Evolutionary conservation across 1,284 basidiomycete species (phyloP).

Genomic region (Laetiporus sulphureus): DNA sequence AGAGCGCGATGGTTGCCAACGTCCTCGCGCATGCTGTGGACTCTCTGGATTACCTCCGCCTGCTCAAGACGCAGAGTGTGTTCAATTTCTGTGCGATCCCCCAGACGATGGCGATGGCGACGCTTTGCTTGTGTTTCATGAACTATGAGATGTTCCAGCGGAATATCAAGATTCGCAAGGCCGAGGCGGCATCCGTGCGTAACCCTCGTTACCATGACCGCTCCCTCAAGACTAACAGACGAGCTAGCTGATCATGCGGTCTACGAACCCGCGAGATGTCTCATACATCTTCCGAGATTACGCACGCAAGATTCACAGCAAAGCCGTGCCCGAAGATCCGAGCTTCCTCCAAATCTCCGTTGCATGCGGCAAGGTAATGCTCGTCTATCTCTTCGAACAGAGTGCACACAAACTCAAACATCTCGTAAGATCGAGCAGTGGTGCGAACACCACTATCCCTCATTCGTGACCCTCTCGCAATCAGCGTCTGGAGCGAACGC

Average conservation of each 20-base stretch:
- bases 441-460: constrained; percentile 86
- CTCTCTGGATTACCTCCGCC: constrained; percentile 83
- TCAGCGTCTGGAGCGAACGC: constrained; percentile 23
- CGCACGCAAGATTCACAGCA: constrained; percentile 78
- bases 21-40: constrained; percentile 83
- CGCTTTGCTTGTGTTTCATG: constrained; percentile 88
- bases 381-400: not conserved
- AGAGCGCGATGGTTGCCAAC: constrained; percentile 88
- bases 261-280: constrained; percentile 90
- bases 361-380: constrained; percentile 67
- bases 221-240: not conserved
- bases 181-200: constrained; percentile 76
- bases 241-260: constrained; percentile 78
- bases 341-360: constrained; percentile 80
- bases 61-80: constrained; percentile 87
- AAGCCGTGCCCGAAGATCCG: constrained; percentile 77
- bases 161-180: constrained; percentile 96
- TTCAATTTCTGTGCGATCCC: constrained; percentile 98
- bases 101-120: constrained; percentile 95
- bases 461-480: constrained; percentile 58
- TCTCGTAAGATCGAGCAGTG: constrained; percentile 78
- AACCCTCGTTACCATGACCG: not conserved
- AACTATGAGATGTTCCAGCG: constrained; percentile 85
- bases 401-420: not conserved
- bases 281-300: constrained; percentile 85